Base-by-base conservation (phyloP, 1,139 yeast species). In the Lodderomyces beijingensis region DNA sequence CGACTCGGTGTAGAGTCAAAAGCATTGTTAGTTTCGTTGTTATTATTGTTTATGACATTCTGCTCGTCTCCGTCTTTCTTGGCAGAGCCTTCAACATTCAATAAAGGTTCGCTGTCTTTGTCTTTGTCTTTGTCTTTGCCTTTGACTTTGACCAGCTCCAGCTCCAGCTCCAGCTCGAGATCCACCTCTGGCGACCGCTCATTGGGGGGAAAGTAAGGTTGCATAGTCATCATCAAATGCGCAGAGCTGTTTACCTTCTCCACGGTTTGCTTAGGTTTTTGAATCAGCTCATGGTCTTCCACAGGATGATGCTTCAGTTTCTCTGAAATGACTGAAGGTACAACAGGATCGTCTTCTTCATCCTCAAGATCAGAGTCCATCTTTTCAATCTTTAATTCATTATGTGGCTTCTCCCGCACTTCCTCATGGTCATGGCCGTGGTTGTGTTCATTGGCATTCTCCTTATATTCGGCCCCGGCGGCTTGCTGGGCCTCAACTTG, bases 401-500 rank as follows among this genome's bases (percentile, higher is more conserved):
- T 23, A n/a, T n/a, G n/a, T n/a, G n/a, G n/a, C n/a, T n/a, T n/a
- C n/a, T n/a, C n/a, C n/a, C n/a, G n/a, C n/a, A n/a, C n/a, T n/a
- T 19, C 22, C 13, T 23, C 27, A 19, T 16, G 33, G 11, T 19
- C 33, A 5, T 21, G 25, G 7, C 23, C 7, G 7, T 24, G 35
- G 17, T 24, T 23, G 8, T 30, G 26, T n/a, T 25, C 32, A n/a
- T 30, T 34, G 15, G 16, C 10, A 11, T 31, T 19, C 21, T 7
- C 9, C 25, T 23, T 14, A 9, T 7, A 10, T 16, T 27, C 38
- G 5, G 24, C 34, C 2, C 26, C 33, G 5, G 25, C 23, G 3
- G 28, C 39, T 23, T 25, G 25, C 12, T 27, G 31, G 17, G 28
- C 33, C 12, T 32, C 34, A n/a, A 17, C 14, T 7, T 35, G 42